phyloP scores from a whole-genome alignment of 2,329 filamentous ascomycete genomes.

The Hirsutella minnesotensis region DNA sequence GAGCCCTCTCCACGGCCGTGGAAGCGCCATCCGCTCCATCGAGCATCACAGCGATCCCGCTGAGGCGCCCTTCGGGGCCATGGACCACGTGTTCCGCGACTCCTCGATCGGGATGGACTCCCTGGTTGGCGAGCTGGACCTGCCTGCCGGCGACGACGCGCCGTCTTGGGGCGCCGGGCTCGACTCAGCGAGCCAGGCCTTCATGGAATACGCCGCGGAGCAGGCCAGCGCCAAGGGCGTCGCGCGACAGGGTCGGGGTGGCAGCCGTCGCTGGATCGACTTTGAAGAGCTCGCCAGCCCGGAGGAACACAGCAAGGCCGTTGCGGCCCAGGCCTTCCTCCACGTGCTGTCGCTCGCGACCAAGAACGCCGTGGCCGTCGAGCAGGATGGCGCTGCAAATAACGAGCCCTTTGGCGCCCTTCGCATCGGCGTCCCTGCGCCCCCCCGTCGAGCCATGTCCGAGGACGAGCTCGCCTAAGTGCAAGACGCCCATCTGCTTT shows the following conservation, averaged over 20 bases:
- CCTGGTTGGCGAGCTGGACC: conserved; percentile 6
- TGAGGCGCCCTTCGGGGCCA: conserved; percentile 17
- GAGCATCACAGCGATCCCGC: conserved; percentile 34
- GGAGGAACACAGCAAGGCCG: conserved; percentile 36
- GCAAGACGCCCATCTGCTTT: not conserved
- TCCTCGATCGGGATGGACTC: conserved; percentile 17
- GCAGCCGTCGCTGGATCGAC: conserved; percentile 35
- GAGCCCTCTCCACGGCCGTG: conserved; percentile 25
- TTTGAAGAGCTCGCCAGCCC: conserved; percentile 63
- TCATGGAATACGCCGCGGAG: conserved; percentile 30
- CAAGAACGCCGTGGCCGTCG: conserved; percentile 48
- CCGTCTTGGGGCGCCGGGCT: conserved; percentile 21
- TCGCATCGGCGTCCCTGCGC: conserved; percentile 25
- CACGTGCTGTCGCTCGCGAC: conserved; percentile 62
- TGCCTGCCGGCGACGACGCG: conserved; percentile 15
- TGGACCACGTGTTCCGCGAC: conserved; percentile 19
- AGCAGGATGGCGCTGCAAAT: conserved; percentile 38
- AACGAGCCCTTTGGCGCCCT: conserved; percentile 33
- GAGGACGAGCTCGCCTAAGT: not conserved
- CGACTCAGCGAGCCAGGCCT: conserved; percentile 33
- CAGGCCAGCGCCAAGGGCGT: conserved; percentile 20
- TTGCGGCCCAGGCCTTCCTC: conserved; percentile 65
- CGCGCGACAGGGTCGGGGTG: conserved; percentile 18
- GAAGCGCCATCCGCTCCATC: conserved; percentile 25
- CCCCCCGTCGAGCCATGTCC: not conserved